Percentiles rank a stretch among this genome's conserved stretches.
These are phyloP conservation scores for Pisolithus orientalis DNA, from an alignment of 768 basidiomycete species.

Conservation along the genomic window DNA sequence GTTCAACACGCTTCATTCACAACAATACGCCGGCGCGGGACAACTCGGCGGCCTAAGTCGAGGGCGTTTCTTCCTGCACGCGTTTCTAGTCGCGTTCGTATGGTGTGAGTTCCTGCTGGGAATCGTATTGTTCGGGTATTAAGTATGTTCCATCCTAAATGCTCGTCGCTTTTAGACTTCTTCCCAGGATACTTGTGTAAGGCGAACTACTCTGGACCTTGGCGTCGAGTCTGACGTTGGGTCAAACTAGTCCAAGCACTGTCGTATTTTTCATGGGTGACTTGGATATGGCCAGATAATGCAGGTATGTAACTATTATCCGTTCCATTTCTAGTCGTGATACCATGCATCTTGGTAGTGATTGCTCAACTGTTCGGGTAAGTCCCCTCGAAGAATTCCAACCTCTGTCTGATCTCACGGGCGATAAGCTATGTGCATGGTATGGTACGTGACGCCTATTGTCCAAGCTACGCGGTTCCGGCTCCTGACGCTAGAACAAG, in stretches of 20 bases:
- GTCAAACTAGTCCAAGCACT: constrained; percentile 36
- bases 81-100: constrained; percentile 46
- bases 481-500: constrained; percentile 5
- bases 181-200: constrained; percentile 41
- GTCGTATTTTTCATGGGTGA: constrained; percentile 55
- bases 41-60: constrained; percentile 59
- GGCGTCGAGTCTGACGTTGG: constrained; percentile 13
- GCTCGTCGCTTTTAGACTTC: constrained; percentile 24
- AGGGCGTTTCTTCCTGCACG: constrained; percentile 70
- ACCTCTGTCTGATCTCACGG: background rate
- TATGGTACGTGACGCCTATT: constrained; percentile 29
- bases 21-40: constrained; percentile 59
- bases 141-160: background rate
- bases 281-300: constrained; percentile 45
- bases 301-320: constrained; percentile 32
- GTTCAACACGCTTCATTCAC: constrained; percentile 75
- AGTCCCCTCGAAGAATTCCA: background rate
- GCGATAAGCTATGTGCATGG: constrained; percentile 33
- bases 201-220: constrained; percentile 6
- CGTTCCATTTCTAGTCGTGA: constrained; percentile 14
- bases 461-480: background rate
- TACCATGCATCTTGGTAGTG: constrained; percentile 20
- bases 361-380: constrained; percentile 46
- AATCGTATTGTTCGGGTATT: background rate
- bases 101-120: constrained; percentile 45